Percentiles rank a stretch among this genome's conserved stretches.
Evolutionary conservation across 495 filamentous ascomycete genomes (phyloP).

Genomic region (Penicillium psychrofluorescens): DNA sequence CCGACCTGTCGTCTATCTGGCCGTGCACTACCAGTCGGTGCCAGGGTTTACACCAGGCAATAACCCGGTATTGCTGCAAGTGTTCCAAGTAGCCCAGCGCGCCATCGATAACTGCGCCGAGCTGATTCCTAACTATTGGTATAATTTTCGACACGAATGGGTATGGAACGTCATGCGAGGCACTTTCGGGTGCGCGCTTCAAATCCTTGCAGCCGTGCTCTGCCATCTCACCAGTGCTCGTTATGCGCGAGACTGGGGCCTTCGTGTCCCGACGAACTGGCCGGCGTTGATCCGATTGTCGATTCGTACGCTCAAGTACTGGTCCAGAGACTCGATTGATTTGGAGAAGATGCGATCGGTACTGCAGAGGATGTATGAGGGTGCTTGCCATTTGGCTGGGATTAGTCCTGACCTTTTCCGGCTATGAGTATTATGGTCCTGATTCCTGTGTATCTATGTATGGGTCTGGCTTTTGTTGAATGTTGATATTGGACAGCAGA

Average conservation of each 20-base stretch:
- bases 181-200: conserved; percentile 13
- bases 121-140: conserved; percentile 16
- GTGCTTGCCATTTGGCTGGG: conserved; percentile 16
- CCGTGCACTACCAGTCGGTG: conserved; percentile 12
- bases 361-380: conserved; percentile 19
- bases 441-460: too few relatives aligned
- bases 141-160: conserved; percentile 21
- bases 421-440: too few relatives aligned
- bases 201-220: conserved; percentile 13
- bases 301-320: conserved; percentile 13
- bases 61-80: conserved; percentile 1
- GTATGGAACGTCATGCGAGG: conserved; percentile 14
- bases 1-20: conserved; percentile 20
- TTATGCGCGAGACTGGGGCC: conserved; percentile 4
- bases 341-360: conserved; percentile 16
- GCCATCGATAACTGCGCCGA: conserved; percentile 15
- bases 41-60: conserved; percentile 10
- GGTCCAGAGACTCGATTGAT: conserved; percentile 14
- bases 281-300: conserved; percentile 12
- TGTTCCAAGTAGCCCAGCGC: conserved; percentile 13
- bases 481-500: too few relatives aligned
- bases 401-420: background rate
- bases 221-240: conserved; percentile 4
- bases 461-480: too few relatives aligned
- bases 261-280: conserved; percentile 13